These are phyloP conservation scores for Cyclotella sp. DNA, from an alignment of 108 stramenopile species.

Conservation along the genomic window DNA sequence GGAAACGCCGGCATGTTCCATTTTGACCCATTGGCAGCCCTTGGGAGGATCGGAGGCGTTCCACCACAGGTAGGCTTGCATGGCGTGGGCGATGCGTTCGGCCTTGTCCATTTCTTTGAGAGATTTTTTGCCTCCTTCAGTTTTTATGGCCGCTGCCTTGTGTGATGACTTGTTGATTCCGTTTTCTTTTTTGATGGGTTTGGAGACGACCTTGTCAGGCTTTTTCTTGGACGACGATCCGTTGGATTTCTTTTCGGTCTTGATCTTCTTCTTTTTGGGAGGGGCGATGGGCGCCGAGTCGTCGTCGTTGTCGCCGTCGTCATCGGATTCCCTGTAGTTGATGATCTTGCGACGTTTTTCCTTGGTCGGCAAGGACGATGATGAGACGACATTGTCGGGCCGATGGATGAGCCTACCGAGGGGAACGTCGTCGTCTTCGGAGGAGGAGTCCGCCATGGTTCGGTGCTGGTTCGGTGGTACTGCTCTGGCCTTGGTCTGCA, in stretches of 20 bases:
- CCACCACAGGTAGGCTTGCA: constrained; percentile 94
- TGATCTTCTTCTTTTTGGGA: constrained; percentile 43
- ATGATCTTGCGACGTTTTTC: constrained; percentile 13
- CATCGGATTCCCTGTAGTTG: constrained; percentile 14
- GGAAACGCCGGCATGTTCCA: constrained; percentile 97
- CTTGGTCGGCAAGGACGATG: constrained; percentile 1
- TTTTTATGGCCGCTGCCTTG: constrained; percentile 40
- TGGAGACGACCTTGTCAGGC: constrained; percentile 15
- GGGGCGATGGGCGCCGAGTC: neutral
- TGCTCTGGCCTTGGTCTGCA: neutral
- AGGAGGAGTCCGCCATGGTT: constrained; percentile 38
- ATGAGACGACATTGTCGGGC: constrained; percentile 23
- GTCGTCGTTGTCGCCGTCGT: constrained; percentile 25
- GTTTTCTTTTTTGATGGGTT: constrained; percentile 22
- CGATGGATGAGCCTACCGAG: constrained; percentile 3
- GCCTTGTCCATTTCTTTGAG: constrained; percentile 81
- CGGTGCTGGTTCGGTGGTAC: neutral
- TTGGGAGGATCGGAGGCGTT: constrained; percentile 81
- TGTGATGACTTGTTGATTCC: constrained; percentile 32
- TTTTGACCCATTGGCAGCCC: constrained; percentile 93
- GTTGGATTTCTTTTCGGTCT: constrained; percentile 34
- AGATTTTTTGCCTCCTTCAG: constrained; percentile 13
- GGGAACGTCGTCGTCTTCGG: constrained; percentile 46
- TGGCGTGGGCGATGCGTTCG: constrained; percentile 85
- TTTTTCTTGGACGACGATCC: constrained; percentile 24